Base-by-base conservation (phyloP, 257 asterid genomes). In the Lycium barbarum region DNA sequence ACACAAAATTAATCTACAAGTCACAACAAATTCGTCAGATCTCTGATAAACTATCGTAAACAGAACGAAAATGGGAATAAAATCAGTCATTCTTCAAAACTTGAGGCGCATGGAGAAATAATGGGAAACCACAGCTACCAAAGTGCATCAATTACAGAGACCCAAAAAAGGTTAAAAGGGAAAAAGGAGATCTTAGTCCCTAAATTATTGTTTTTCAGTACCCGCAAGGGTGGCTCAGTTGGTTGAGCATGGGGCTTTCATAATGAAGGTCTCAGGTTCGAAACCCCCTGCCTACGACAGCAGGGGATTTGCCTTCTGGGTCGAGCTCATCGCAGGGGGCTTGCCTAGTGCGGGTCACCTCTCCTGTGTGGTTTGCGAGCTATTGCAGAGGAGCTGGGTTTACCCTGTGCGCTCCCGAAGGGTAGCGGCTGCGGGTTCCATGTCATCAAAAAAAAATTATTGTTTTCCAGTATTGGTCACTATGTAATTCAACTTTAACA, bases 121-220 rank as follows among this genome's bases (percentile, higher is more conserved):
- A 76, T 7, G 63, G 63, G 14, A 76, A 70, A 74, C 38, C 43
- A 49, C 22, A 74, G 81, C 63, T 49, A 6, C 11, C 43, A 47
- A 76, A 76, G 63, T 13, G 81, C 62, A 76, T 20, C 62, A 26
- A 76, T 26, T 76, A 51, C 12, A 9, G 63, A 76, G 81, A 76
- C n/a, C 62, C 81, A 76, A 76, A 7, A 67, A 76, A 7, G 22
- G 33, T 26, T 76, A 22, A 3, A 76, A 76, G 63, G 38, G 59
- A 33, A 73, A 73, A 47, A 20, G 35, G 61, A 49, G 62, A 47
- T 72, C 53, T 33, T 72, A n/a, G 80, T n/a, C 55, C 55, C 55
- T 40, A 71, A 71, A 17, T 45, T 45, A 45, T 45, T 72, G 58
- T n/a, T 72, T 45, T 72, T 17, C 33, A 26, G n/a, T n/a, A n/a